A percentile compares a stretch with the other conserved stretches of the same genome.
Conservation (phyloP, 352 stramenopile genomes). For the Phytophthora citrophthora region DNA sequence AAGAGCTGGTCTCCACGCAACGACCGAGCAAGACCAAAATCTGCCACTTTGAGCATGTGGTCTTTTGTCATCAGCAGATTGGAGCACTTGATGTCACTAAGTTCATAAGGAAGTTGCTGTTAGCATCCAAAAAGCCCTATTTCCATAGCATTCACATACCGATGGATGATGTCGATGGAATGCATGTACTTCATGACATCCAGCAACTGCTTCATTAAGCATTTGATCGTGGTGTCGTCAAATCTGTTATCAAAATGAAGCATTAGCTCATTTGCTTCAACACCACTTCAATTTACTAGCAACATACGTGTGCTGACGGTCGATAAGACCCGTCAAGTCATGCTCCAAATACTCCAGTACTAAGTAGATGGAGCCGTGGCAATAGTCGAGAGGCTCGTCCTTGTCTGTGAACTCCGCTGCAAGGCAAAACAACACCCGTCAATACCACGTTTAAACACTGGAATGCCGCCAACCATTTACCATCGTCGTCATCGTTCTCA, state of each 20-base stretch:
- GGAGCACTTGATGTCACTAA: slow-evolving; percentile 93
- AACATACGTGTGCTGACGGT: slow-evolving; percentile 82
- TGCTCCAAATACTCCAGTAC: slow-evolving; percentile 91
- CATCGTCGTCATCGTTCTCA: slow-evolving; percentile 85
- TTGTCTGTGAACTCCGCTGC: slow-evolving; percentile 83
- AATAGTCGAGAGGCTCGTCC: slow-evolving; percentile 86
- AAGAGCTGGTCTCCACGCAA: slow-evolving; percentile 87
- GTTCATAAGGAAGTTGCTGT: background rate
- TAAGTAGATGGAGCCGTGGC: slow-evolving; percentile 87
- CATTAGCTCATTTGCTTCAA: background rate
- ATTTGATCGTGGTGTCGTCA: slow-evolving; percentile 87
- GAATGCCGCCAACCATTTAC: slow-evolving; percentile 32
- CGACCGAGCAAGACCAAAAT: slow-evolving; percentile 87
- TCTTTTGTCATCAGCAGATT: slow-evolving; percentile 84
- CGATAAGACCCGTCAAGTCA: slow-evolving; percentile 88
- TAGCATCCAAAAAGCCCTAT: background rate
- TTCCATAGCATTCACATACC: slow-evolving; percentile 35
- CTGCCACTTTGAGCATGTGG: slow-evolving; percentile 85
- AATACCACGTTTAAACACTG: background rate
- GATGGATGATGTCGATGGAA: slow-evolving; percentile 87
- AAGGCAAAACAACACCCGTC: slow-evolving; percentile 1
- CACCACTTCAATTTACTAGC: background rate
- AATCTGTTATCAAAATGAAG: slow-evolving; percentile 51
- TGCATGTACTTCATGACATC: slow-evolving; percentile 91
- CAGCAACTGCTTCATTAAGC: slow-evolving; percentile 86